Evolutionary conservation across 768 basidiomycete species (phyloP), one percentile per base, ranked within the genome.

Genomic region (Tubosaeta sp.): DNA sequence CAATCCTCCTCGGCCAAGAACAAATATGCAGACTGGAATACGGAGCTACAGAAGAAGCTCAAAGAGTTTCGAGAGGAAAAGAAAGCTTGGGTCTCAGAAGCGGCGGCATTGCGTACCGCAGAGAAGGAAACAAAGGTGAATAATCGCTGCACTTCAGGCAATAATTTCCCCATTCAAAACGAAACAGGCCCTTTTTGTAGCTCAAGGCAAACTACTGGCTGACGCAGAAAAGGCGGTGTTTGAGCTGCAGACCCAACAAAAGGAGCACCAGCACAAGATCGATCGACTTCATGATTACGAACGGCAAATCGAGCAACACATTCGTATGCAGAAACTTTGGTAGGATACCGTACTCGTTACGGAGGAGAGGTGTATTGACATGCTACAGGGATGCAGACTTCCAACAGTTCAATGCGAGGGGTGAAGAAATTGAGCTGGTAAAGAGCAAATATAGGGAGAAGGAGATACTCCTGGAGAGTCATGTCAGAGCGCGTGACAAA

Each of bases 1-100:
- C 86, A 89, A 57, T 84, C 89, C 1, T 77, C 81, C 2, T 79
- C 78, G 13, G 81, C 84, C 3, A 90, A 90, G 63, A 79, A 82
- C 53, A 86, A 87, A 59, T 90, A 89, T 61, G 79, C 81, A 3
- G 88, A 91, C 51, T 94, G 90, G 87, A 90, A 90, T 57, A 77
- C 73, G 4, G 83, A 90, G 52, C 68, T 94, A n/a, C 84, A 88
- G 61, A 82, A 84, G 51, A 88, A 87, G 64, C 71, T 92, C 49
- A 80, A 77, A 48, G 82, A 82, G 44, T 74, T 90, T 44, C 76
- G 90, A 43, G 87, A 90, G 45, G 87, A 94, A 63, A 90, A 90
- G 68, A 84, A 82, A 62, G 71, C 73, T 4, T 93, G 90, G 88
- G 74, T 81, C 35, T 71, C 71, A 0, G 90, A 93, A 60, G 82